These are phyloP conservation scores for Wallacemonas sp. DNA, from an alignment of 208 protist species.

Conservation along the genomic window DNA sequence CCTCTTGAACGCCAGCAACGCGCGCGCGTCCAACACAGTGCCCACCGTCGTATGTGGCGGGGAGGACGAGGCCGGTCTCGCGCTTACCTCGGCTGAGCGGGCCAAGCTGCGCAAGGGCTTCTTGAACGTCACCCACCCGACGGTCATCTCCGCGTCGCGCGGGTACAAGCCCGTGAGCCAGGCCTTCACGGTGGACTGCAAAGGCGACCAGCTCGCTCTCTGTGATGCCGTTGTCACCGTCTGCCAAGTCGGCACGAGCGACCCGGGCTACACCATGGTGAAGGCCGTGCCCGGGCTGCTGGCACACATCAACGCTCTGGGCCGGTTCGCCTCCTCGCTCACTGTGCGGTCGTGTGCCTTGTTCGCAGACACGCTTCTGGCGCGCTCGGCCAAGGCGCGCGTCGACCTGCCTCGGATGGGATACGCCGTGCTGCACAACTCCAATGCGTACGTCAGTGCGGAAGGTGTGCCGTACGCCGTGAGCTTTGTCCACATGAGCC, in stretches of 20 bases:
- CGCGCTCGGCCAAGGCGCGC: constrained; percentile 46
- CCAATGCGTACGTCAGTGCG: constrained; percentile 82
- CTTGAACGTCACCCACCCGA: constrained; percentile 16
- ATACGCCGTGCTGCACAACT: constrained; percentile 55
- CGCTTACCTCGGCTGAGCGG: constrained; percentile 20
- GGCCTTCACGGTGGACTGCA: constrained; percentile 64
- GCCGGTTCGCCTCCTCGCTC: constrained; percentile 66
- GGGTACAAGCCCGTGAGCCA: constrained; percentile 55
- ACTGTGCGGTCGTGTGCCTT: constrained; percentile 62
- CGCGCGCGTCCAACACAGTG: not conserved
- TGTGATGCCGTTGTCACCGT: constrained; percentile 83
- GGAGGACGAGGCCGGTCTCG: constrained; percentile 16
- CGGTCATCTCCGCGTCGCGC: constrained; percentile 64
- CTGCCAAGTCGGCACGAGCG: constrained; percentile 66
- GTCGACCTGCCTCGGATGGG: constrained; percentile 39
- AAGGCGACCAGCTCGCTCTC: constrained; percentile 50
- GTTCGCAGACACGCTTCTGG: constrained; percentile 47
- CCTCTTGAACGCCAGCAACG: not conserved
- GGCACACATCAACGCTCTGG: constrained; percentile 57
- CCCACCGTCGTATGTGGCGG: not conserved
- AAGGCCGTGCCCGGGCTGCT: constrained; percentile 47
- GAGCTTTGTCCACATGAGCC: constrained; percentile 63
- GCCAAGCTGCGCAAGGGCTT: constrained; percentile 35
- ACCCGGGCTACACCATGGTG: constrained; percentile 58
- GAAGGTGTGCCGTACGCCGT: constrained; percentile 86